Evolutionary conservation across 495 filamentous ascomycete genomes (phyloP).

Genomic region (Pyrenula aspistea): DNA sequence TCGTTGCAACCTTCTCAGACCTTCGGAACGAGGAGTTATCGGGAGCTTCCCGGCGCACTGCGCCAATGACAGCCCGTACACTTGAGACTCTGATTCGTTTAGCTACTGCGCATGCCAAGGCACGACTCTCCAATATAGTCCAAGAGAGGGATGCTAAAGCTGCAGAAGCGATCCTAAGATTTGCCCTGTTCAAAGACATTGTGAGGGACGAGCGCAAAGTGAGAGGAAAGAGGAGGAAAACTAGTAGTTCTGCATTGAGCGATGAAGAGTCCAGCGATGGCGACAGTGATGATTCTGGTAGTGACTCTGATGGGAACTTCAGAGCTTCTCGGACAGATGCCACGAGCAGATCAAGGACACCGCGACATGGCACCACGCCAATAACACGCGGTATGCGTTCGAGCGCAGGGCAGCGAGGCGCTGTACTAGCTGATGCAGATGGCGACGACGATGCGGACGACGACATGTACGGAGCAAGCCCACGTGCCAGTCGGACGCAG

Average conservation of each 20-base stretch:
- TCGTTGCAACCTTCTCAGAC: conserved; percentile 83
- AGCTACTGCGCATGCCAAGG: conserved; percentile 90
- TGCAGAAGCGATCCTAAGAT: conserved; percentile 83
- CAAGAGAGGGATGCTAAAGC: conserved; percentile 82
- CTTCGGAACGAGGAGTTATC: conserved; percentile 94
- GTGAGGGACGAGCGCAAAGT: conserved; percentile 67
- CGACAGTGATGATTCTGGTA: conserved; percentile 25
- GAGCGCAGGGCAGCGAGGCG: conserved; percentile 27
- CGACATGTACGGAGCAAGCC: conserved; percentile 45
- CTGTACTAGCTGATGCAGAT: conserved; percentile 24
- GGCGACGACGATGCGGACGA: conserved; percentile 35
- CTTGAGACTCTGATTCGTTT: conserved; percentile 96
- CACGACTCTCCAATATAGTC: conserved; percentile 81
- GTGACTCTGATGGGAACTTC: conserved; percentile 25
- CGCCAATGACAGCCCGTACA: conserved; percentile 92
- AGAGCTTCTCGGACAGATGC: conserved; percentile 18
- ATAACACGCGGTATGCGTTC: conserved; percentile 43
- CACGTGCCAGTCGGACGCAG: conserved; percentile 34
- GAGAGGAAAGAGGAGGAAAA: conserved; percentile 44
- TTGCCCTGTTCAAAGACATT: conserved; percentile 97
- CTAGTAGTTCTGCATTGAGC: conserved; percentile 23
- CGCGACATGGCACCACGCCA: conserved; percentile 15
- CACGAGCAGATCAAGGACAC: conserved; percentile 19
- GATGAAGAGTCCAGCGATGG: conserved; percentile 26
- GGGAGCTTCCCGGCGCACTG: conserved; percentile 84